A percentile compares a stretch with the other conserved stretches of the same genome.
phyloP scores from a whole-genome alignment of 2,329 filamentous ascomycete genomes.

The Byssothecium circinans region DNA sequence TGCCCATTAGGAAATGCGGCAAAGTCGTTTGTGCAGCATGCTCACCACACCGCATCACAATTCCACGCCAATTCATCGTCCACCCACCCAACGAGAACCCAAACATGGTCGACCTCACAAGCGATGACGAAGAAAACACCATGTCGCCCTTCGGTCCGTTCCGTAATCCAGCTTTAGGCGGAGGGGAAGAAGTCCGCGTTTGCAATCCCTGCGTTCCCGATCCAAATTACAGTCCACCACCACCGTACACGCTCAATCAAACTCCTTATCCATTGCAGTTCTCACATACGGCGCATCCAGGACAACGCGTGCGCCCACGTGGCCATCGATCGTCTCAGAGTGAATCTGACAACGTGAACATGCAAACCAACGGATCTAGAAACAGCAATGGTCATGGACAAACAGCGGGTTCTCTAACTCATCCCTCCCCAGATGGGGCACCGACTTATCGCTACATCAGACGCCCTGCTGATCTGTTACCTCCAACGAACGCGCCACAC shows the following conservation, averaged over 20 bases:
- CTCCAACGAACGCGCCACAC: constrained; percentile 16
- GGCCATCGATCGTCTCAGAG: constrained; percentile 25
- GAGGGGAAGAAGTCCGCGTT: constrained; percentile 68
- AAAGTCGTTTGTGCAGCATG: constrained; percentile 87
- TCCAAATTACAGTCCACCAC: constrained; percentile 63
- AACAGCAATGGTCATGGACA: constrained; percentile 18
- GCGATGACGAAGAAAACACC: constrained; percentile 37
- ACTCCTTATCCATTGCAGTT: constrained; percentile 5
- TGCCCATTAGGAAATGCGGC: constrained; percentile 72
- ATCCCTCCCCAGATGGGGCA: constrained; percentile 24
- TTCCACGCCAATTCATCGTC: constrained; percentile 90
- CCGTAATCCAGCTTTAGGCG: constrained; percentile 58
- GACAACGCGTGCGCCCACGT: constrained; percentile 7
- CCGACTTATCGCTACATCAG: constrained; percentile 29
- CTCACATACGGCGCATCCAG: background rate
- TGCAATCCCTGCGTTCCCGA: constrained; percentile 75
- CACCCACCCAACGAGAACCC: constrained; percentile 56
- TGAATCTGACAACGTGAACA: constrained; percentile 15
- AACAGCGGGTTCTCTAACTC: constrained; percentile 18
- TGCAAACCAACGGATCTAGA: constrained; percentile 17
- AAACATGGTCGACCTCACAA: constrained; percentile 50
- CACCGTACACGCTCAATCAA: constrained; percentile 46
- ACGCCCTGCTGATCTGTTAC: constrained; percentile 26
- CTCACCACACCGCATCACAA: constrained; percentile 92
- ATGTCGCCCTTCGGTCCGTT: constrained; percentile 33